Evolutionary conservation across 2,329 filamentous ascomycete species (phyloP).

Genomic region (Colletotrichum costaricense): DNA sequence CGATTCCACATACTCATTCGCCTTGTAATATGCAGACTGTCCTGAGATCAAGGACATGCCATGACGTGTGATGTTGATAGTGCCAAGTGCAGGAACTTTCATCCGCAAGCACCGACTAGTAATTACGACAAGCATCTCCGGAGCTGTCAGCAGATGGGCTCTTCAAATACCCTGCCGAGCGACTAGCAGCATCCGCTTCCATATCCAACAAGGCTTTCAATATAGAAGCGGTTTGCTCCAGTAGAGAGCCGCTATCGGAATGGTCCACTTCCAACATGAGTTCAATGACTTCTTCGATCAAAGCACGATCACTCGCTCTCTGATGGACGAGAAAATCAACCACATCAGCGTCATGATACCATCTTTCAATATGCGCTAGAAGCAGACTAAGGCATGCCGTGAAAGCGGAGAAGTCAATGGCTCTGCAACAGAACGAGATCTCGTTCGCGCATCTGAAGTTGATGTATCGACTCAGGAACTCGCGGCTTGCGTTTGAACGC

Average conservation of each 20-base stretch:
- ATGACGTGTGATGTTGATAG: not conserved
- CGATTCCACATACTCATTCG: not conserved
- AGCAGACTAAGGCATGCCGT: slow-evolving; percentile 50
- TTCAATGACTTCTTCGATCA: slow-evolving; percentile 48
- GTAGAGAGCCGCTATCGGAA: slow-evolving; percentile 43
- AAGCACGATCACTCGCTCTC: slow-evolving; percentile 48
- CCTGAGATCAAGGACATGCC: not conserved
- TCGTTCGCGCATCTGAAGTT: slow-evolving; percentile 44
- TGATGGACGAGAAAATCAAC: slow-evolving; percentile 51
- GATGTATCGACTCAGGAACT: slow-evolving; percentile 49
- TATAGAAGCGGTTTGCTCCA: slow-evolving; percentile 41
- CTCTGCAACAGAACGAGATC: slow-evolving; percentile 42
- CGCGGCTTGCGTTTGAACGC: slow-evolving; percentile 49
- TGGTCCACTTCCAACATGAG: slow-evolving; percentile 45
- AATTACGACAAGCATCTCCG: too few relatives aligned
- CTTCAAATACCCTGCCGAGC: too few relatives aligned
- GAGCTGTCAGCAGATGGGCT: not conserved
- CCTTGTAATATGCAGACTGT: not conserved
- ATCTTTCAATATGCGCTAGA: slow-evolving; percentile 47
- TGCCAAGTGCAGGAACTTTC: not conserved
- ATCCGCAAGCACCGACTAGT: not conserved
- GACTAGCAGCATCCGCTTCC: not conserved
- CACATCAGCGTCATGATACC: not conserved
- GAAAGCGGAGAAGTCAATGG: slow-evolving; percentile 50
- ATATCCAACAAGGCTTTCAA: slow-evolving; percentile 40